Evolutionary conservation across 2,329 filamentous ascomycete genomes (phyloP).

Genomic region (Pezicula carpinea): DNA sequence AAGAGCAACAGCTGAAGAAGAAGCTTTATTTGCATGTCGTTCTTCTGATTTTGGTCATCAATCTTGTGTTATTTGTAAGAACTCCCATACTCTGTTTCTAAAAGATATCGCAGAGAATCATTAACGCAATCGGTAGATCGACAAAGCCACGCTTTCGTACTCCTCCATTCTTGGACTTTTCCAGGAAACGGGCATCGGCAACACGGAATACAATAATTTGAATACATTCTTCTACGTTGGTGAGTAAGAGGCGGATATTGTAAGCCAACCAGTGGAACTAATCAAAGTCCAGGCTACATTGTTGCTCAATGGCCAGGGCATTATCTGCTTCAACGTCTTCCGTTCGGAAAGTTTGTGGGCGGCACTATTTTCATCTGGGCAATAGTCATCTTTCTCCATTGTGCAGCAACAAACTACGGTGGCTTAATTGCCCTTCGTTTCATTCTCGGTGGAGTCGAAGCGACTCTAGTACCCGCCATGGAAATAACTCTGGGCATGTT

Average conservation of each 20-base stretch:
- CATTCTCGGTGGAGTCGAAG: slow-evolving; percentile 31
- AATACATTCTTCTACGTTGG: slow-evolving; percentile 39
- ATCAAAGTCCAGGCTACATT: slow-evolving; percentile 28
- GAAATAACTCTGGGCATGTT: slow-evolving; percentile 38
- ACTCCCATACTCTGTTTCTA: neutral
- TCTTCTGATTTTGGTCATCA: slow-evolving; percentile 29
- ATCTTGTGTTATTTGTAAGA: slow-evolving; percentile 33
- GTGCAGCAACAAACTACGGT: slow-evolving; percentile 30
- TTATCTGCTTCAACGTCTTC: slow-evolving; percentile 36
- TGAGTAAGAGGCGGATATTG: slow-evolving; percentile 10
- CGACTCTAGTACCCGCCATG: slow-evolving; percentile 34
- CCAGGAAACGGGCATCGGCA: slow-evolving; percentile 34
- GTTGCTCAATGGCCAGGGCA: slow-evolving; percentile 34
- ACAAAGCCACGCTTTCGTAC: slow-evolving; percentile 37
- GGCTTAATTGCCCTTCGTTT: slow-evolving; percentile 33
- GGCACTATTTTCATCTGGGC: slow-evolving; percentile 31
- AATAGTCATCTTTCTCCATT: slow-evolving; percentile 34
- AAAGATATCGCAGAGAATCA: neutral
- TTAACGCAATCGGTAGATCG: slow-evolving; percentile 24
- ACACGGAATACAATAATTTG: slow-evolving; percentile 35
- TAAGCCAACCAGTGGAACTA: neutral
- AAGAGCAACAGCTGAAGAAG: slow-evolving; percentile 26
- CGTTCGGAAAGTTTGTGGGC: slow-evolving; percentile 33
- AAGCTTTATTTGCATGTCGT: slow-evolving; percentile 33
- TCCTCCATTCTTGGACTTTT: slow-evolving; percentile 37